These are phyloP conservation scores for Multifurca ochricompacta DNA, from an alignment of 768 basidiomycete genomes.

Conservation along the genomic window DNA sequence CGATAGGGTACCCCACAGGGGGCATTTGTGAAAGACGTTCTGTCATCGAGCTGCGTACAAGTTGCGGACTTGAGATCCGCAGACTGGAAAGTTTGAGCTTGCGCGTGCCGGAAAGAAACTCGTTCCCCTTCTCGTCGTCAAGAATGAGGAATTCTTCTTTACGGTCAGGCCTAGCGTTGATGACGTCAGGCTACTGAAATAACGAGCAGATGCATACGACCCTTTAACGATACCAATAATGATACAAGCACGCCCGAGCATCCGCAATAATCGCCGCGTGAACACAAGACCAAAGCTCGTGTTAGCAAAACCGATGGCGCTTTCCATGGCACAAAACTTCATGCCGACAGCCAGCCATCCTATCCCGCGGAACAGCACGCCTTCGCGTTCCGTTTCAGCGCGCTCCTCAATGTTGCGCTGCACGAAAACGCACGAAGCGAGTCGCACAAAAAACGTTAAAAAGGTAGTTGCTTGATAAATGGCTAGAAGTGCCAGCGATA, in stretches of 20 bases:
- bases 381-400: constrained; percentile 37
- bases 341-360: constrained; percentile 58
- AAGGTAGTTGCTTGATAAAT: constrained; percentile 53
- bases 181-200: neutral
- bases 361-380: constrained; percentile 47
- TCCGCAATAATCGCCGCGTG: constrained; percentile 49
- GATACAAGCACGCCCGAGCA: constrained; percentile 45
- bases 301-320: constrained; percentile 51
- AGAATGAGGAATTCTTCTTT: constrained; percentile 17
- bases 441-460: constrained; percentile 49
- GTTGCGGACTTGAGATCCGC: constrained; percentile 12
- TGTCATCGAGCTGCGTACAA: constrained; percentile 10
- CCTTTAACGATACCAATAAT: constrained; percentile 62
- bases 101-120: constrained; percentile 12
- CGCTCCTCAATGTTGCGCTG: constrained; percentile 45
- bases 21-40: constrained; percentile 9
- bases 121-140: constrained; percentile 2
- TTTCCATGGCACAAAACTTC: constrained; percentile 59
- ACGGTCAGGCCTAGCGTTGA: constrained; percentile 11
- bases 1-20: neutral
- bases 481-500: constrained; percentile 53
- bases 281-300: constrained; percentile 46
- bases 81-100: neutral
- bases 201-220: constrained; percentile 34
- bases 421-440: constrained; percentile 41